Conservation (phyloP, 768 basidiomycete species). For the Tubosaeta brunneosetosa region DNA sequence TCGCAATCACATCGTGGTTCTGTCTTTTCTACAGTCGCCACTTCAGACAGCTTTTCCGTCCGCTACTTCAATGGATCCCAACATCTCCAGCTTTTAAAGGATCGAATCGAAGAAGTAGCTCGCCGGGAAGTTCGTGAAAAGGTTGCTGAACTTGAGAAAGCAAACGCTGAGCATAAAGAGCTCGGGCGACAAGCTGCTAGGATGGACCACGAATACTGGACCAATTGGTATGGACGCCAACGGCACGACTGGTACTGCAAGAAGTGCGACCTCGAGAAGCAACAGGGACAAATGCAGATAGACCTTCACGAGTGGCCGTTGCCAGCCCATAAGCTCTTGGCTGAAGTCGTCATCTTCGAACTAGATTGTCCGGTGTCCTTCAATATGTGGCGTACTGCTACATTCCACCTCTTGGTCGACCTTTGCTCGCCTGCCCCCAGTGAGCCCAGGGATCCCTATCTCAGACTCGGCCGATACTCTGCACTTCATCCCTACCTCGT, state of each 20-base stretch:
- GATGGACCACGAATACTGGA: background rate
- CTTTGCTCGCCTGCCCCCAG: constrained; percentile 22
- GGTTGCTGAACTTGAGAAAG: constrained; percentile 22
- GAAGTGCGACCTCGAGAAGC: background rate
- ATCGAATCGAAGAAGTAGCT: constrained; percentile 29
- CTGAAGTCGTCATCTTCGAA: constrained; percentile 31
- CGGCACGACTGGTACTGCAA: background rate
- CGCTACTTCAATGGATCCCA: background rate
- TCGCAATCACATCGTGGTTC: constrained; percentile 18
- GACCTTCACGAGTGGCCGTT: no score
- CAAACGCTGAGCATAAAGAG: constrained; percentile 16
- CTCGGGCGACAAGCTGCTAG: constrained; percentile 4
- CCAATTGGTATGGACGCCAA: background rate
- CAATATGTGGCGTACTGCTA: constrained; percentile 40
- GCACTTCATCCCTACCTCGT: constrained; percentile 11
- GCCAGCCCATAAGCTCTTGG: no score
- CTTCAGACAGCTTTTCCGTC: constrained; percentile 26
- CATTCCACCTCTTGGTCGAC: constrained; percentile 36
- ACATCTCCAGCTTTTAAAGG: constrained; percentile 21
- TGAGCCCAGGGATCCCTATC: constrained; percentile 3
- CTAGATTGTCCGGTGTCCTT: constrained; percentile 7
- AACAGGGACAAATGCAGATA: background rate
- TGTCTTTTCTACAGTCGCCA: constrained; percentile 27
- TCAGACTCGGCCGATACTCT: constrained; percentile 6
- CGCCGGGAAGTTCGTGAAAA: constrained; percentile 17